A percentile compares a stretch with the other conserved stretches of the same genome.
Conservation (phyloP, 345 rosid genomes). For the Garcia nutans region DNA sequence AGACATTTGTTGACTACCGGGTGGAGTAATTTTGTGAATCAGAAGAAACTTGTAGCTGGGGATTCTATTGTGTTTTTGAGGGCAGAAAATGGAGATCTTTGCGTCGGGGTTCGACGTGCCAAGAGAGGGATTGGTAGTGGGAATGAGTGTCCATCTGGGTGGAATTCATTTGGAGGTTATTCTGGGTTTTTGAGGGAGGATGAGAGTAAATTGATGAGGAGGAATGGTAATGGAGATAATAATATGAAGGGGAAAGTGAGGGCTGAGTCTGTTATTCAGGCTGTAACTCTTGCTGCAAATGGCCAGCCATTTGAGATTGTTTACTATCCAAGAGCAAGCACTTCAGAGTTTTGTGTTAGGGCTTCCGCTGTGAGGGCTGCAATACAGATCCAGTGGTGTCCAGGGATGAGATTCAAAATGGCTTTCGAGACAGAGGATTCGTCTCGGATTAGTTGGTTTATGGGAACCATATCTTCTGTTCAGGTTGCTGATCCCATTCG, state of each 20-base stretch:
- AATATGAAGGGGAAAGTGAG: slow-evolving; percentile 55
- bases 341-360: slow-evolving; percentile 82
- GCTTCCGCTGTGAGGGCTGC: slow-evolving; percentile 64
- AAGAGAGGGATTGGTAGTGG: slow-evolving; percentile 75
- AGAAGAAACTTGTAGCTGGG: slow-evolving; percentile 96
- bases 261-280: slow-evolving; percentile 68
- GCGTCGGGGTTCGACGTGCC: slow-evolving; percentile 88
- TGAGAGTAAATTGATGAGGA: slow-evolving; percentile 45
- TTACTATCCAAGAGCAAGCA: slow-evolving; percentile 81
- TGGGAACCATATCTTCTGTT: slow-evolving; percentile 83
- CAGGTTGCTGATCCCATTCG: slow-evolving; percentile 68
- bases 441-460: slow-evolving; percentile 92
- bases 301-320: slow-evolving; percentile 74
- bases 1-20: slow-evolving; percentile 96
- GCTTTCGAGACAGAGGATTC: slow-evolving; percentile 95
- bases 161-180: slow-evolving; percentile 64
- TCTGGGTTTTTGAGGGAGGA: slow-evolving; percentile 60
- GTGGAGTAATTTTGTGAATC: slow-evolving; percentile 97
- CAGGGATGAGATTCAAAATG: slow-evolving; percentile 96
- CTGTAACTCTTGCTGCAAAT: slow-evolving; percentile 60
- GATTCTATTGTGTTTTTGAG: slow-evolving; percentile 88
- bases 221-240: slow-evolving; percentile 37
- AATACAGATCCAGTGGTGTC: slow-evolving; percentile 77
- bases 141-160: slow-evolving; percentile 59
- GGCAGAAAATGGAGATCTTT: slow-evolving; percentile 83